Evolutionary conservation across 257 asterid species (phyloP), one percentile per base, ranked within the genome.

Genomic region (Verbascum thapsus): DNA sequence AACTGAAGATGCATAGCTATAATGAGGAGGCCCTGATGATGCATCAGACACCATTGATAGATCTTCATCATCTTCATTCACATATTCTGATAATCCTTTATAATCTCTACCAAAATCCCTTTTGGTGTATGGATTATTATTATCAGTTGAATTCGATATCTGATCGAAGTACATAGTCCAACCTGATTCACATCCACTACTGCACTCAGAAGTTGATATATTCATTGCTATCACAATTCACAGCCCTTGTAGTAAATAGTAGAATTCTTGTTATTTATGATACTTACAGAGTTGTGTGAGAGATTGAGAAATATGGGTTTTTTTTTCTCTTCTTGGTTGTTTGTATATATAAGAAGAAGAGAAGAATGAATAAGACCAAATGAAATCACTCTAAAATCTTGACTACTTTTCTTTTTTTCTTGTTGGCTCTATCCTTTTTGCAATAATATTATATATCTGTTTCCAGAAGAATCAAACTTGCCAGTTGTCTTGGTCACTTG

Each of bases 131-230:
- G 42, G 64, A 26, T 1, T 26, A 59, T 67, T 62, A 26, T 1
- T 26, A 59, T 67, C 66, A 10, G 71, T 61, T 17, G 76, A 71
- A 15, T 79, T 73, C 13, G 96, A 80, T 22, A 59, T 39, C 12
- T 88, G 91, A 68, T 90, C 91, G 45, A 87, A 87, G 68, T 90
- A 90, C 81, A 64, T 80, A 19, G 97, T 90, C 97, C 97, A 90
- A 2, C 97, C 97, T 3, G 97, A 90, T 75, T 88, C 95, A 61
- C 94, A 81, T 0, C 97, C 96, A 34, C 91, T 87, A 41, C 88
- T 81, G 61, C 84, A 87, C 54, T 83, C 90, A 61, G 92, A 80
- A 70, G 75, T 81, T 26, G 32, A 78, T 50, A 74, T 32, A 60
- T 90, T 82, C 95, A 86, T 89, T 20, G 5, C 32, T 26, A 26